phyloP scores from a whole-genome alignment of 2,329 filamentous ascomycete genomes.

The Trichoderma sp. region DNA sequence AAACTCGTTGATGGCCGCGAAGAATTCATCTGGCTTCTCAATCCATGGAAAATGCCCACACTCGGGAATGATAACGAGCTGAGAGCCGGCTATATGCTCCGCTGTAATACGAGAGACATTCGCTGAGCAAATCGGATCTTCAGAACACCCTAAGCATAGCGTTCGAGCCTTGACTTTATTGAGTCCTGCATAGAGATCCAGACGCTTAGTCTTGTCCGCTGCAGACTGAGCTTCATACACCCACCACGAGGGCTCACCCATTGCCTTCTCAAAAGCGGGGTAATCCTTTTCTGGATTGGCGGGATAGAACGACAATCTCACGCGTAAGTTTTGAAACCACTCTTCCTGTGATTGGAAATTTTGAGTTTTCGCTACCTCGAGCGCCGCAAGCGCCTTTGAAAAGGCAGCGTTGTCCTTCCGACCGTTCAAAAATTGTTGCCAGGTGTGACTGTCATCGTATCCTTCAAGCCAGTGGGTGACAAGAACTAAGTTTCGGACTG shows the following conservation, averaged over 20 bases:
- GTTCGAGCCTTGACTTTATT: neutral
- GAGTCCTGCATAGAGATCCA: neutral
- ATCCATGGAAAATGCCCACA: neutral
- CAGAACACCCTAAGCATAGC: neutral
- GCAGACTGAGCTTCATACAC: neutral
- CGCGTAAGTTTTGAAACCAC: neutral
- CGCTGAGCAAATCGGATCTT: neutral
- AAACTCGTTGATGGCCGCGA: neutral
- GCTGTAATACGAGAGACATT: neutral
- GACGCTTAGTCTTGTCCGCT: neutral
- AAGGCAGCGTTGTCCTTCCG: neutral
- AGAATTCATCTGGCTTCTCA: neutral
- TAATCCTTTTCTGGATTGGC: neutral
- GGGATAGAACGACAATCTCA: neutral
- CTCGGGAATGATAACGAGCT: neutral
- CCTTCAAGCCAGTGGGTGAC: neutral
- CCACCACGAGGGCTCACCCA: neutral
- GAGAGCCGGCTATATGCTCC: neutral
- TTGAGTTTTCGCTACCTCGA: neutral
- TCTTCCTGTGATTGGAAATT: neutral
- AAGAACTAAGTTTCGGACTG: neutral
- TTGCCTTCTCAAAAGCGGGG: neutral
- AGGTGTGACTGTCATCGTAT: neutral
- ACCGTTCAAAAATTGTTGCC: neutral
- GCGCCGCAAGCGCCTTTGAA: neutral